Conservation (phyloP, 306 rosid species). For the Begonia loranthoides region DNA sequence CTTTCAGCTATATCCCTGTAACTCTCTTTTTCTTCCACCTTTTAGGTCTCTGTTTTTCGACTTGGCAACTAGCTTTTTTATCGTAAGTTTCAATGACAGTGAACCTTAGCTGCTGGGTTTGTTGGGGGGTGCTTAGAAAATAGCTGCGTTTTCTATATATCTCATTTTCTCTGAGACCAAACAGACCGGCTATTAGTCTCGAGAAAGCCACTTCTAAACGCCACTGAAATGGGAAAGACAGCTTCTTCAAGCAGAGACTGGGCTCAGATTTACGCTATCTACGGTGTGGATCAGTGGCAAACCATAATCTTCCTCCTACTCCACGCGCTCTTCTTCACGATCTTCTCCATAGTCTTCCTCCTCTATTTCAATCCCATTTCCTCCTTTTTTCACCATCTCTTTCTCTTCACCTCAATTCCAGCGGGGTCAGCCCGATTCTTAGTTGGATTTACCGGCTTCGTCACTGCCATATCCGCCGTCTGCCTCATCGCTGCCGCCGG, state of each 20-base stretch:
- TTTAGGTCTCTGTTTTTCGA: too few species aligned
- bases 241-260: constrained; percentile 38
- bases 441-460: constrained; percentile 67
- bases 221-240: constrained; percentile 44
- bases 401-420: constrained; percentile 26
- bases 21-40: too few species aligned
- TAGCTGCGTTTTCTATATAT: too few species aligned
- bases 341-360: constrained; percentile 43
- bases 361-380: constrained; percentile 41
- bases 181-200: too few species aligned
- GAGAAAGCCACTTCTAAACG: too few species aligned
- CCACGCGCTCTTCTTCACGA: constrained; percentile 53
- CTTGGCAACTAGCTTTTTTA: too few species aligned
- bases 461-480: constrained; percentile 50
- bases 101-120: too few species aligned
- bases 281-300: constrained; percentile 74
- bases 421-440: constrained; percentile 45
- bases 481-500: constrained; percentile 68
- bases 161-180: too few species aligned
- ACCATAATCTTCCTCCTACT: constrained; percentile 52
- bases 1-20: too few species aligned
- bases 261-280: constrained; percentile 80
- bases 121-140: too few species aligned
- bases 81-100: too few species aligned
- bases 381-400: constrained; percentile 31